Evolutionary conservation across 306 rosid genomes (phyloP).

Genomic region (Ammopiptanthus mongolicus): DNA sequence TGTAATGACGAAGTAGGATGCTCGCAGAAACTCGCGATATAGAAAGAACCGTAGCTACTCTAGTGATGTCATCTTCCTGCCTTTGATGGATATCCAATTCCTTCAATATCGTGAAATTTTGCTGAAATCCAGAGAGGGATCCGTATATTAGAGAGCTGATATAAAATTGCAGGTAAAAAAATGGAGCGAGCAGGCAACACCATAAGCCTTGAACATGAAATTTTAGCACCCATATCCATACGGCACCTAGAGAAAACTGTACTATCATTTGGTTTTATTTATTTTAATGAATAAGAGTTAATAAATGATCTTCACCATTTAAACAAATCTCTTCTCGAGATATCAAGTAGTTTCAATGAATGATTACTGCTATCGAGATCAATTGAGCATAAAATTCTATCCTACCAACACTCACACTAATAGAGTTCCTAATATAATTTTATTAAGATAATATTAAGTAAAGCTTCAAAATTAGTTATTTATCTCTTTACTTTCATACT

Average conservation of each 20-base stretch:
- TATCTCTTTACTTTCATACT: neutral
- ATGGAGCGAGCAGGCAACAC: neutral
- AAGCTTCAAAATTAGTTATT: neutral
- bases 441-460: neutral
- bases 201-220: neutral
- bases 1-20: slow-evolving; percentile 62
- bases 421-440: neutral
- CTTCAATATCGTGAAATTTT: slow-evolving; percentile 49
- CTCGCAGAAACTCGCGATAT: slow-evolving; percentile 52
- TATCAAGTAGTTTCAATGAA: neutral
- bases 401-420: slow-evolving; percentile 6
- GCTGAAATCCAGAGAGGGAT: slow-evolving; percentile 41
- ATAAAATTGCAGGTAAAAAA: neutral
- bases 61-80: slow-evolving; percentile 54
- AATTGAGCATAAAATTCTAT: neutral
- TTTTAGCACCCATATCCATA: neutral
- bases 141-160: neutral
- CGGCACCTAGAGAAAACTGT: neutral
- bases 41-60: slow-evolving; percentile 57
- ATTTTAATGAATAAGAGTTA: neutral
- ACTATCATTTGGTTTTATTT: no score
- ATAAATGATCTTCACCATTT: neutral
- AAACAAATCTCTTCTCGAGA: neutral
- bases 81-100: slow-evolving; percentile 54
- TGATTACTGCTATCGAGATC: neutral